Evolutionary conservation across 2,329 filamentous ascomycete genomes (phyloP), one percentile per base, ranked within the genome.

Genomic region (Mycocentrospora acerina): DNA sequence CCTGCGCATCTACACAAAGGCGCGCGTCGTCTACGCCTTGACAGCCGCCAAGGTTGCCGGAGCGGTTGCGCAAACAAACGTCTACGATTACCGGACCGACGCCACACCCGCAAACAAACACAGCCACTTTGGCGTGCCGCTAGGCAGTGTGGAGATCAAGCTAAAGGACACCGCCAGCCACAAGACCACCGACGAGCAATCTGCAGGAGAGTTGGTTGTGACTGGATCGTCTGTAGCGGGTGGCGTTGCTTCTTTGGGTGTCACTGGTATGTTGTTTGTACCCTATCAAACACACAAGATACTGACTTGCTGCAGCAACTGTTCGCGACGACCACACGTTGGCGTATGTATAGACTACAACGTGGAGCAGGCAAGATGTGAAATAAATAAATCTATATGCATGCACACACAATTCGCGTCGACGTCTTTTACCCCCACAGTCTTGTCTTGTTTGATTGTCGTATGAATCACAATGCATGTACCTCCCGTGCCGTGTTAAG

Each of bases 21-120:
- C 89, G 2, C 81, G 89, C 35, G 76, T 96, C 40, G 76, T 94
- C 34, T 95, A 97, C 66, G 90, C 90, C 3, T 75, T 98, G 37
- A 86, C 89, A 13, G 83, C 86, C 1, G 75, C 88, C 16, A 80
- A 81, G 44, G 87, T 97, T n/a, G 91, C 90, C 2, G 93, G 93
- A 25, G 85, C 90, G 1, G 80, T 95, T n/a, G 75, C 85, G 1
- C 91, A 97, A 70, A 95, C 88, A 7, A 83, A 88, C 45, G 77
- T 90, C 26, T 94, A 88, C 60, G 91, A 97, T 64, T 97, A 97
- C 66, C 76, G 91, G 32, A 51, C 75, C 77, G 46, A 71, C 68
- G 25, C 67, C 27, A 62, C 67, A 29, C 35, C 51, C 6, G 62
- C 48, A 48, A 61, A 55, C 35, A 67, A 72, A 29, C 69, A 71